Percentiles rank a stretch among this genome's conserved stretches.
These are phyloP conservation scores for Thelephora terrestris DNA, from an alignment of 1,284 basidiomycete species.

Conservation along the genomic window DNA sequence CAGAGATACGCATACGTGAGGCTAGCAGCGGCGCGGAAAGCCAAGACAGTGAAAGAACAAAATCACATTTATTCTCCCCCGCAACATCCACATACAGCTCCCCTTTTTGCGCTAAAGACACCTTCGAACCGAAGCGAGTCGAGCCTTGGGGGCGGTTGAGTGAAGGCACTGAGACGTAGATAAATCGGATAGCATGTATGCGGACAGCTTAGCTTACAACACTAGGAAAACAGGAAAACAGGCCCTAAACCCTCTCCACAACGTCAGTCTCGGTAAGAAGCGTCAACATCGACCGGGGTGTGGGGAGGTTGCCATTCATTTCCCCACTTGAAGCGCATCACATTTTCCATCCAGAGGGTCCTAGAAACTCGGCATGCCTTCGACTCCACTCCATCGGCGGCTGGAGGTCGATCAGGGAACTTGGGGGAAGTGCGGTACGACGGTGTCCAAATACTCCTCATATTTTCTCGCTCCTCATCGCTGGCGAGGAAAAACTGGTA, in stretches of 20 bases:
- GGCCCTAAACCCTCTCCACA: neutral
- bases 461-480: neutral
- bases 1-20: conserved; percentile 81
- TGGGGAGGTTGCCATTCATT: neutral
- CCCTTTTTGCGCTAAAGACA: conserved; percentile 23
- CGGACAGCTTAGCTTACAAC: too few relatives aligned
- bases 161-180: too few relatives aligned
- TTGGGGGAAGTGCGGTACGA: neutral
- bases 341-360: neutral
- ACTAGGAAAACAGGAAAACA: neutral
- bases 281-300: neutral
- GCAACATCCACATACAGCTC: conserved; percentile 7
- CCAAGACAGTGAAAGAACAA: conserved; percentile 29
- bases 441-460: neutral
- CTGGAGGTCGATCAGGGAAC: too few relatives aligned
- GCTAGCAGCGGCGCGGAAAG: conserved; percentile 55
- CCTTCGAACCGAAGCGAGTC: conserved; percentile 41
- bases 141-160: conserved; percentile 29
- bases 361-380: neutral
- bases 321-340: neutral
- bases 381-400: too few relatives aligned
- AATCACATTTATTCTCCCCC: conserved; percentile 28
- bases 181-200: too few relatives aligned
- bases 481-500: conserved; percentile 1
- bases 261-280: neutral